Conservation (phyloP, 345 rosid genomes). For the Eucalyptus camaldulensis region DNA sequence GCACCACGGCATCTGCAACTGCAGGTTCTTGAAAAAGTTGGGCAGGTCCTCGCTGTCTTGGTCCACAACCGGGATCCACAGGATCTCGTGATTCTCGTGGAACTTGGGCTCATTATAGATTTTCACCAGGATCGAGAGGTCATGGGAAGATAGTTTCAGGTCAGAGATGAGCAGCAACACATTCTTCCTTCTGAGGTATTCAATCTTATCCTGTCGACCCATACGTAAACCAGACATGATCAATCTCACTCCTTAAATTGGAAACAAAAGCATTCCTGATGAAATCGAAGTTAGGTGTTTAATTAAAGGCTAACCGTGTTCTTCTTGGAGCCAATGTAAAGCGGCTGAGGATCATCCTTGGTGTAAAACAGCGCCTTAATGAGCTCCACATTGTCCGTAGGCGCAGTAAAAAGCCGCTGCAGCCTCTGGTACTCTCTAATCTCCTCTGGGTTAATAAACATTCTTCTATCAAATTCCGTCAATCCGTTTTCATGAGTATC, state of each 20-base stretch:
- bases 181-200: conserved; percentile 54
- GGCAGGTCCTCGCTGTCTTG: conserved; percentile 20
- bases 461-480: neutral
- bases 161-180: conserved; percentile 67
- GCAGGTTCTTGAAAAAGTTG: conserved; percentile 37
- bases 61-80: conserved; percentile 74
- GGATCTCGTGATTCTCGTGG: conserved; percentile 40
- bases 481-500: neutral
- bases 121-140: conserved; percentile 35
- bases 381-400: conserved; percentile 30
- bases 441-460: conserved; percentile 16
- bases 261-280: neutral
- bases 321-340: conserved; percentile 22
- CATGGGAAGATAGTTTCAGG: conserved; percentile 43
- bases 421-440: conserved; percentile 23
- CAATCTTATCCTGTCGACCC: conserved; percentile 39
- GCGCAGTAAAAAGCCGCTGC: conserved; percentile 4
- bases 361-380: conserved; percentile 25
- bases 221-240: neutral
- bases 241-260: neutral
- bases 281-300: neutral
- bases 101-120: conserved; percentile 36
- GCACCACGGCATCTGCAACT: conserved; percentile 64
- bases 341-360: conserved; percentile 32
- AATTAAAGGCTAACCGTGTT: conserved; percentile 8